Percentiles rank a stretch among this genome's conserved stretches.
phyloP scores from a whole-genome alignment of 345 rosid species.

The Acer yangbiense region DNA sequence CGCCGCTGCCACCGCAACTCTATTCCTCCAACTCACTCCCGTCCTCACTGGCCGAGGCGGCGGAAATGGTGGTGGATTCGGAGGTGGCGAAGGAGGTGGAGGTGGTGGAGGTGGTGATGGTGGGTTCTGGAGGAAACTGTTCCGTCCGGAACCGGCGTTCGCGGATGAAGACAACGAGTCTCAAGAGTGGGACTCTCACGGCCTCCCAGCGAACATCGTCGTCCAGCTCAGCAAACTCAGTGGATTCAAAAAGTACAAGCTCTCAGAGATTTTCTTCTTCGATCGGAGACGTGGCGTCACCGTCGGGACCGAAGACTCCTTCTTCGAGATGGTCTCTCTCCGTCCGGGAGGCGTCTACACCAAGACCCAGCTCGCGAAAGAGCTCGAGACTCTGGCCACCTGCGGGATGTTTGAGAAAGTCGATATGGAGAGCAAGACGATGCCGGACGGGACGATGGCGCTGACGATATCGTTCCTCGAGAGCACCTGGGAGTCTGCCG shows the following conservation, averaged over 20 bases:
- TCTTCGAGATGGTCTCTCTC: conserved; percentile 94
- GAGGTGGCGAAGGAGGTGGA: conserved; percentile 43
- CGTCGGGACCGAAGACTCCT: conserved; percentile 84
- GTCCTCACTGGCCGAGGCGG: conserved; percentile 20
- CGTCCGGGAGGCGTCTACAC: conserved; percentile 86
- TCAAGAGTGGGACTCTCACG: conserved; percentile 88
- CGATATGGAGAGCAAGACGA: conserved; percentile 83
- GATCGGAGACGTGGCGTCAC: conserved; percentile 63
- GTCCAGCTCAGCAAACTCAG: conserved; percentile 86
- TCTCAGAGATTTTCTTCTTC: conserved; percentile 79
- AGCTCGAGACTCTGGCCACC: conserved; percentile 84
- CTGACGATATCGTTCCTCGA: conserved; percentile 74
- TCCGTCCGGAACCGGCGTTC: conserved; percentile 56
- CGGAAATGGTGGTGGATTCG: conserved; percentile 42
- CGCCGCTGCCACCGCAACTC: conserved; percentile 29
- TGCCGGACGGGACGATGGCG: conserved; percentile 74
- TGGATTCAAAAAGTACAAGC: conserved; percentile 80
- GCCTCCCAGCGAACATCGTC: conserved; percentile 80
- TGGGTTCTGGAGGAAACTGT: conserved; percentile 57
- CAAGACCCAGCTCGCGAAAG: conserved; percentile 76
- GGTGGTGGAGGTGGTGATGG: conserved; percentile 31
- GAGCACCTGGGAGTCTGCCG: conserved; percentile 93
- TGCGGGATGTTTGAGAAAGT: conserved; percentile 99
- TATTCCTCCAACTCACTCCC: conserved; percentile 52
- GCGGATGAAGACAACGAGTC: conserved; percentile 71